phyloP scores from a whole-genome alignment of 257 asterid species.

The Forsythia viridissima region DNA sequence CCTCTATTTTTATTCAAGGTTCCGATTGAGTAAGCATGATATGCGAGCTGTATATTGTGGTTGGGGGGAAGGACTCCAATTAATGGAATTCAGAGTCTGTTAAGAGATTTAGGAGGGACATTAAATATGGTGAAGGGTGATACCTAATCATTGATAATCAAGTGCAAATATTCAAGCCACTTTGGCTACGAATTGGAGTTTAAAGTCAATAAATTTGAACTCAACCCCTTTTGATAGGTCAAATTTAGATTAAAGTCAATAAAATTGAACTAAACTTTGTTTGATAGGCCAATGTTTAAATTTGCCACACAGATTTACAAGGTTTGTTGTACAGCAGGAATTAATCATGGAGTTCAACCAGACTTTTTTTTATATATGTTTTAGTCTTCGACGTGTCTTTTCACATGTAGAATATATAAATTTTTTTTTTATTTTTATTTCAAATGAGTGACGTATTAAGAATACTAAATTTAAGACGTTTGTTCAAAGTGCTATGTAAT shows the following conservation, averaged over 20 bases:
- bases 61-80: neutral
- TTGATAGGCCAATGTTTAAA: neutral
- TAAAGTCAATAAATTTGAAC: slow-evolving; percentile 21
- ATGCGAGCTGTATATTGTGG: too few species aligned
- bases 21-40: neutral
- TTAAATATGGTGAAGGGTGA: neutral
- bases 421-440: too few species aligned
- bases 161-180: neutral
- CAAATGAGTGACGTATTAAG: too few species aligned
- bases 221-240: slow-evolving; percentile 1
- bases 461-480: too few species aligned
- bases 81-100: neutral
- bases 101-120: neutral
- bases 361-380: neutral
- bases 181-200: neutral
- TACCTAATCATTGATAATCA: neutral
- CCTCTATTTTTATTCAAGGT: too few species aligned
- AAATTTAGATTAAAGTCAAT: slow-evolving; percentile 5
- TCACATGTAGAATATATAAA: neutral
- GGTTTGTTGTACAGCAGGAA: neutral
- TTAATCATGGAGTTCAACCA: neutral
- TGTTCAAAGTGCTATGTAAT: too few species aligned
- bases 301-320: neutral
- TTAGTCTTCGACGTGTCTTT: neutral
- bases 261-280: neutral